Evolutionary conservation across 2,329 filamentous ascomycete genomes (phyloP), one percentile per base, ranked within the genome.

Genomic region (Penicillium polonicum): DNA sequence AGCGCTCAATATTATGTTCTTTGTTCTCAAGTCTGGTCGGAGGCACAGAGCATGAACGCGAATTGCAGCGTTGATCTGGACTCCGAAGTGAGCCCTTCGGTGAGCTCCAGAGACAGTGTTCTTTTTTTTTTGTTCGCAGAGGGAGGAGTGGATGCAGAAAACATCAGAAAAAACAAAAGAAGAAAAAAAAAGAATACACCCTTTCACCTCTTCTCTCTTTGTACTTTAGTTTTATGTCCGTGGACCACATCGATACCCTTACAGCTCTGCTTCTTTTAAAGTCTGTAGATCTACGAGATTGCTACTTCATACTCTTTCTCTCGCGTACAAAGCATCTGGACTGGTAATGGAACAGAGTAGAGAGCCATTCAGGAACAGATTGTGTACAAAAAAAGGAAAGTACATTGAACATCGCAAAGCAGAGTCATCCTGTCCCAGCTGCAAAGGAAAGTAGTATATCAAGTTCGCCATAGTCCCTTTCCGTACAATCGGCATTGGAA

Each of bases 191-290:
- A 41, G 42, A 45, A 48, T 31, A 53, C 53, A 31, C 27, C n/a
- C 25, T 52, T 57, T 46, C 46, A 59, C 46, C 53, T 33, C 38
- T n/a, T 51, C 60, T 70, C 64, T 66, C 55, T 60, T 65, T 72
- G 69, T 70, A 71, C 60, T 68, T 65, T 71, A 70, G 55, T 59
- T 61, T 58, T 56, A 55, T 59, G 65, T 60, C 49, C 56, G 61
- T 62, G 65, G 65, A 68, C 65, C 67, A 70, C 66, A 72, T 72
- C 69, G 70, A 72, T 72, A 72, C 69, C 70, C 70, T 72, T 68
- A 61, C 66, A 70, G 61, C 63, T 66, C 62, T 55, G 58, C 51
- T 66, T 60, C 44, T 60, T 41, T 49, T 29, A 19, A 12, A 52
- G 27, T 33, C 21, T 41, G 42, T 45, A 52, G 19, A 38, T 53